Evolutionary conservation across 2,329 filamentous ascomycete genomes (phyloP).

Genomic region (Calonectria naviculata): DNA sequence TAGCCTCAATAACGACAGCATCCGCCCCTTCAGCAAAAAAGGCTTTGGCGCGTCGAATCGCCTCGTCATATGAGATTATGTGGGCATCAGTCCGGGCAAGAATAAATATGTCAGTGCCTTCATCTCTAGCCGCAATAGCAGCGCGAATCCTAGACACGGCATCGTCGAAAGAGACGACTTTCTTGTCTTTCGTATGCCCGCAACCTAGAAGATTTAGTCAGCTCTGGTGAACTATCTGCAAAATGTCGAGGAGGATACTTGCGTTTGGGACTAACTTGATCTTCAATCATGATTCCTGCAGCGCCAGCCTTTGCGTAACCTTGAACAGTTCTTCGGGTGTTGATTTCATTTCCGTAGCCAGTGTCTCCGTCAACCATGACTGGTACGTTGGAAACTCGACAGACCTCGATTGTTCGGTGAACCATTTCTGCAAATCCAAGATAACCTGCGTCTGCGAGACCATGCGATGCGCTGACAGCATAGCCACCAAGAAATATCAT

Average conservation of each 20-base stretch:
- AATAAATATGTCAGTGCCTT: conserved; percentile 4
- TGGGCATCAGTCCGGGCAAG: conserved; percentile 7
- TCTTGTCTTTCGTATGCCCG: conserved; percentile 7
- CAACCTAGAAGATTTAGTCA: neutral
- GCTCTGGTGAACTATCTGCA: no score
- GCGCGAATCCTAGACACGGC: conserved; percentile 1
- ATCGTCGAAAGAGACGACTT: conserved; percentile 2
- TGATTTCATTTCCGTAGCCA: conserved; percentile 8
- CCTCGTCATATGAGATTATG: conserved; percentile 4
- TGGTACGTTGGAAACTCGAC: neutral
- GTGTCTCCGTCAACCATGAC: conserved; percentile 14
- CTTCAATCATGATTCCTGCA: conserved; percentile 14
- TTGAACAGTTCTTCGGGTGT: conserved; percentile 1
- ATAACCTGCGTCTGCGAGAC: conserved; percentile 8
- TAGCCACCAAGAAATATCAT: conserved; percentile 12
- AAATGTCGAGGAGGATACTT: neutral
- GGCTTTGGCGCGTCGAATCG: neutral
- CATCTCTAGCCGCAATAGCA: conserved; percentile 2
- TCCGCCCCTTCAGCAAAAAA: conserved; percentile 9
- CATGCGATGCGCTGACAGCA: conserved; percentile 5
- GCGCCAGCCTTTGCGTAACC: conserved; percentile 9
- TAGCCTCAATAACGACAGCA: conserved; percentile 7
- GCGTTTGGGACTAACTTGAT: conserved; percentile 10
- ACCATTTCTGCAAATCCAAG: conserved; percentile 14
- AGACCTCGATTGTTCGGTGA: conserved; percentile 2